Percentiles rank a stretch among this genome's conserved stretches.
Evolutionary conservation across 2,329 filamentous ascomycete genomes (phyloP).

Genomic region (Balansia obtecta): DNA sequence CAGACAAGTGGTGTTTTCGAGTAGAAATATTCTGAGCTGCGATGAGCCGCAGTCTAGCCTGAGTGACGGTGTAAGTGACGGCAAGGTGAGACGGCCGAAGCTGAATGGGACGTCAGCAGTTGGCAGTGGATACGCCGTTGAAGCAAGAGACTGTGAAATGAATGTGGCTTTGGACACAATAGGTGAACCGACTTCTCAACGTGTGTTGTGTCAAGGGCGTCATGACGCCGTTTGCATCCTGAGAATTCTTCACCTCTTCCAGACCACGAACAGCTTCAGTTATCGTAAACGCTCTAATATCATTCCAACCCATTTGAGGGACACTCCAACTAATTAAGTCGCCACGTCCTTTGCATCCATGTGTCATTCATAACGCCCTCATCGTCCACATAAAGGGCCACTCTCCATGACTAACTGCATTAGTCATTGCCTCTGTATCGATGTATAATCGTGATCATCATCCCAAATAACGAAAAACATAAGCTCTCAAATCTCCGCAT

Average conservation of each 20-base stretch:
- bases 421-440: no score
- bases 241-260: no score
- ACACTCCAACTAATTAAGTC: no score
- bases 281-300: no score
- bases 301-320: no score
- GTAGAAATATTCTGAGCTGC: no score
- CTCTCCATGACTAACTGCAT: background rate
- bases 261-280: no score
- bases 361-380: background rate
- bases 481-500: background rate
- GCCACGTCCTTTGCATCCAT: no score
- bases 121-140: background rate
- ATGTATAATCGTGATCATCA: background rate
- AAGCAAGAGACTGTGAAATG: background rate
- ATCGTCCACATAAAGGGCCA: background rate
- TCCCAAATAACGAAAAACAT: background rate
- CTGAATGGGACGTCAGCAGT: background rate
- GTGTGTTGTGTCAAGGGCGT: no score
- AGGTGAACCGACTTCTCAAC: no score
- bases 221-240: no score
- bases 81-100: background rate
- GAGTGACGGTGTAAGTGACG: background rate
- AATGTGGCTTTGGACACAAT: background rate
- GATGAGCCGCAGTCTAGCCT: background rate
- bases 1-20: no score